phyloP scores from a whole-genome alignment of 192 early-diverging fungal species.

The Podila epicladia region DNA sequence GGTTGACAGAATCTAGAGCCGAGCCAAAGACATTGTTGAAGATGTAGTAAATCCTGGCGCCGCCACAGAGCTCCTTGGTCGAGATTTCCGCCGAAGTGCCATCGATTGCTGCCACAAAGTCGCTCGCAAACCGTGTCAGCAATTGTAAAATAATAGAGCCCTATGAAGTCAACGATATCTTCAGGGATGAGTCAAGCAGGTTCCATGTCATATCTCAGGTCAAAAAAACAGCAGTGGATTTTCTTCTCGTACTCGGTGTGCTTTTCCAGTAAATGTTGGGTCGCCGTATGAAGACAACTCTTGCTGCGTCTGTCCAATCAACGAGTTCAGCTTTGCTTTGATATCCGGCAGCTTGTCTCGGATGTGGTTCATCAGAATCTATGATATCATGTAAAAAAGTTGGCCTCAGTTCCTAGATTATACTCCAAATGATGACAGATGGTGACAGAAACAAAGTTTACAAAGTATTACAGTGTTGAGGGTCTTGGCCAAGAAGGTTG shows the following conservation, averaged over 20 bases:
- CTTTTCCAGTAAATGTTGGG: slow-evolving; percentile 56
- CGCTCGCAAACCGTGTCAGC: slow-evolving; percentile 78
- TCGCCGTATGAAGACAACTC: slow-evolving; percentile 77
- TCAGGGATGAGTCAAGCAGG: background rate
- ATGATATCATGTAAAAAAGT: slow-evolving; percentile 12
- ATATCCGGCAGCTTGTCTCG: slow-evolving; percentile 82
- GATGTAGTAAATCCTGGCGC: slow-evolving; percentile 85
- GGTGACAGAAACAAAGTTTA: background rate
- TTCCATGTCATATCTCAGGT: background rate
- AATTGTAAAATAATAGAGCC: slow-evolving; percentile 72
- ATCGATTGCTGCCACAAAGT: slow-evolving; percentile 83
- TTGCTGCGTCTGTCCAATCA: slow-evolving; percentile 83
- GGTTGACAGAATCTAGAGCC: slow-evolving; percentile 76
- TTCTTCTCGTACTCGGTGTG: slow-evolving; percentile 50
- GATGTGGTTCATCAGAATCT: slow-evolving; percentile 82
- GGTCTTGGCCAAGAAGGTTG: slow-evolving; percentile 71
- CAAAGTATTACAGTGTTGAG: slow-evolving; percentile 64
- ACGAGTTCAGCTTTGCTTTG: slow-evolving; percentile 75
- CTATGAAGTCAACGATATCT: slow-evolving; percentile 27
- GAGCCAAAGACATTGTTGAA: slow-evolving; percentile 84
- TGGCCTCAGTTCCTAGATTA: background rate
- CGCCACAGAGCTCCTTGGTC: slow-evolving; percentile 82
- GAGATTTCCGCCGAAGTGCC: slow-evolving; percentile 76
- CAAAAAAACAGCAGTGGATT: background rate
- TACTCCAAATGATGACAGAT: too few species aligned